A percentile compares a stretch with the other conserved stretches of the same genome.
Conservation (phyloP, 306 rosid species). For the Ziziphus jujuba region DNA sequence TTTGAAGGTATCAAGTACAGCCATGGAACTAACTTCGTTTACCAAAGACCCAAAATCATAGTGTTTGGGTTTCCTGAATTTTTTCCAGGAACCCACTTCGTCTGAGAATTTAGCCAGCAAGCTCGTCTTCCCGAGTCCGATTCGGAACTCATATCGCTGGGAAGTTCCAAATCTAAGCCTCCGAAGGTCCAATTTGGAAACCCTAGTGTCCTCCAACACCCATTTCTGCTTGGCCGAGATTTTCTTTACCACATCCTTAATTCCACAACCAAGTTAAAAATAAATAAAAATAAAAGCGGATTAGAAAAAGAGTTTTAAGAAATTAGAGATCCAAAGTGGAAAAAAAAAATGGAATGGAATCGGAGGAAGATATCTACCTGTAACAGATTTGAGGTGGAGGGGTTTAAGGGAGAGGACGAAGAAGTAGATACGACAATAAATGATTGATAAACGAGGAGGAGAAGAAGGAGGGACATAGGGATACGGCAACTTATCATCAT, state of each 20-base stretch:
- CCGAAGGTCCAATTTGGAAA: slow-evolving; percentile 50
- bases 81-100: slow-evolving; percentile 59
- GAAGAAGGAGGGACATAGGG: slow-evolving; percentile 22
- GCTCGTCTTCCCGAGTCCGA: slow-evolving; percentile 51
- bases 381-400: slow-evolving; percentile 32
- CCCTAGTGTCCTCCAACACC: slow-evolving; percentile 46
- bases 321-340: not conserved
- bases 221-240: slow-evolving; percentile 60
- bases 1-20: slow-evolving; percentile 54
- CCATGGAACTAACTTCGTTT: slow-evolving; percentile 39
- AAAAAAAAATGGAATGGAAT: not conserved
- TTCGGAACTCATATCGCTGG: slow-evolving; percentile 46
- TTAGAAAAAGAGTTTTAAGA: not conserved
- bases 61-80: slow-evolving; percentile 36
- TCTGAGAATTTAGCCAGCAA: slow-evolving; percentile 54
- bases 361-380: slow-evolving; percentile 44
- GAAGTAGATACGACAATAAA: slow-evolving; percentile 26
- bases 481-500: slow-evolving; percentile 11
- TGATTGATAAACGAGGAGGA: not conserved
- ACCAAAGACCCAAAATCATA: slow-evolving; percentile 59
- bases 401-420: not conserved
- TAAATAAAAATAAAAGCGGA: not conserved
- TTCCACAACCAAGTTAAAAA: not conserved
- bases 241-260: slow-evolving; percentile 69
- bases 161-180: slow-evolving; percentile 57